Evolutionary conservation across 2,329 filamentous ascomycete genomes (phyloP).

Genomic region (Colletotrichum destructivum): DNA sequence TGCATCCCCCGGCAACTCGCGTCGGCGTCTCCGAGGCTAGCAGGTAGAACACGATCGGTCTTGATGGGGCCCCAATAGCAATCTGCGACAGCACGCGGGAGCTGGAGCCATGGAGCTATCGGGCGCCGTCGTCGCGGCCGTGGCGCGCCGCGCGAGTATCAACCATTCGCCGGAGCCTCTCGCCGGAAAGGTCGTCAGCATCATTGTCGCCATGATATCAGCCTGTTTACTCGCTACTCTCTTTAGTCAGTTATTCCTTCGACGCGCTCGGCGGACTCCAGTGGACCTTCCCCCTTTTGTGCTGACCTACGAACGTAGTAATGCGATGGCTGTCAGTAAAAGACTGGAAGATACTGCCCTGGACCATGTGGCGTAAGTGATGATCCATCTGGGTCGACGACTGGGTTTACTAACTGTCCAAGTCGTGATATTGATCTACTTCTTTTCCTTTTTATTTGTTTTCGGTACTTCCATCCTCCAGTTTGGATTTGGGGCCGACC

Average conservation of each 20-base stretch:
- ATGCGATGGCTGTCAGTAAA: conserved; percentile 24
- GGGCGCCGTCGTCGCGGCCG: neutral
- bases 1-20: neutral
- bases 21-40: conserved; percentile 16
- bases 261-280: neutral
- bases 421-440: conserved; percentile 31
- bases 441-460: conserved; percentile 34
- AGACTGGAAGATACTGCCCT: conserved; percentile 33
- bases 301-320: conserved; percentile 1
- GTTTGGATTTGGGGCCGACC: conserved; percentile 33
- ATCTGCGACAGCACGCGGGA: conserved; percentile 20
- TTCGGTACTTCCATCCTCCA: conserved; percentile 35
- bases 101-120: conserved; percentile 14
- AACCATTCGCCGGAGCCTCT: conserved; percentile 27
- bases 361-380: conserved; percentile 35
- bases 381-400: too few relatives aligned
- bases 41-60: neutral
- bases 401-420: neutral
- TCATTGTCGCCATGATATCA: conserved; percentile 35
- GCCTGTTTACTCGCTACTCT: conserved; percentile 24
- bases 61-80: conserved; percentile 30
- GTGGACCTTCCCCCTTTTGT: neutral
- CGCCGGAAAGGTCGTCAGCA: conserved; percentile 33
- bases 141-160: conserved; percentile 26
- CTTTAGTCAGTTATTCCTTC: conserved; percentile 19